Percentiles rank a stretch among this genome's conserved stretches.
Evolutionary conservation across 208 protist genomes (phyloP).

Genomic region (Acanthamoeba castellanii): DNA sequence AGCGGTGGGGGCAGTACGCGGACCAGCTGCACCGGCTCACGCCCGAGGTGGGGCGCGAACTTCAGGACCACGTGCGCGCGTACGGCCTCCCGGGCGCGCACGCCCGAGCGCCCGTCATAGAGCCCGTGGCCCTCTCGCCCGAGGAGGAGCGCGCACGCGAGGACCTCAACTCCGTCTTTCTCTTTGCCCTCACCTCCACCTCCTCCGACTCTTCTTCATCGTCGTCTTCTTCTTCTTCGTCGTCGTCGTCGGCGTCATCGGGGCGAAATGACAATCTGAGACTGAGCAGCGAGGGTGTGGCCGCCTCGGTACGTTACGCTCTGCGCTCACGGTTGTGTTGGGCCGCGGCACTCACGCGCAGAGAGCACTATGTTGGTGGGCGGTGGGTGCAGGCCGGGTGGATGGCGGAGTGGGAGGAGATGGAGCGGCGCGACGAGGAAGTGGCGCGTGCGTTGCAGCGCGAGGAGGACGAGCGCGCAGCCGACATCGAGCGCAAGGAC

Average conservation of each 20-base stretch:
- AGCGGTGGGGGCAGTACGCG: neutral
- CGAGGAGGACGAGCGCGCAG: neutral
- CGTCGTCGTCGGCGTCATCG: neutral
- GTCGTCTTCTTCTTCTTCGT: neutral
- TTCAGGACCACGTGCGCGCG: neutral
- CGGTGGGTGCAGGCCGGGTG: neutral
- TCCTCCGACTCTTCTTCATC: neutral
- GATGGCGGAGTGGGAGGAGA: constrained; percentile 10
- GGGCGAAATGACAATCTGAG: neutral
- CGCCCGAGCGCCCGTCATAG: neutral
- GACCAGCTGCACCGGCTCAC: neutral
- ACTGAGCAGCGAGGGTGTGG: neutral
- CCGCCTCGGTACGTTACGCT: neutral
- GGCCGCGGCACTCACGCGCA: neutral
- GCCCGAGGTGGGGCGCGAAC: neutral
- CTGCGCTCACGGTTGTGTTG: too few relatives aligned
- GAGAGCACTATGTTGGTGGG: neutral
- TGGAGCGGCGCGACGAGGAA: neutral
- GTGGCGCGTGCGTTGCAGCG: neutral
- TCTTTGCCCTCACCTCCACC: neutral
- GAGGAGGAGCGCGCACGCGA: constrained; percentile 1
- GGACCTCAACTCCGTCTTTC: constrained; percentile 1
- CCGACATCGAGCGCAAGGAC: neutral
- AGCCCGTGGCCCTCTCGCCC: neutral
- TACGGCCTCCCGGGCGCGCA: neutral